These are phyloP conservation scores for Pseudogymnoascus sp. DNA, from an alignment of 2,329 filamentous ascomycete genomes.

Conservation along the genomic window DNA sequence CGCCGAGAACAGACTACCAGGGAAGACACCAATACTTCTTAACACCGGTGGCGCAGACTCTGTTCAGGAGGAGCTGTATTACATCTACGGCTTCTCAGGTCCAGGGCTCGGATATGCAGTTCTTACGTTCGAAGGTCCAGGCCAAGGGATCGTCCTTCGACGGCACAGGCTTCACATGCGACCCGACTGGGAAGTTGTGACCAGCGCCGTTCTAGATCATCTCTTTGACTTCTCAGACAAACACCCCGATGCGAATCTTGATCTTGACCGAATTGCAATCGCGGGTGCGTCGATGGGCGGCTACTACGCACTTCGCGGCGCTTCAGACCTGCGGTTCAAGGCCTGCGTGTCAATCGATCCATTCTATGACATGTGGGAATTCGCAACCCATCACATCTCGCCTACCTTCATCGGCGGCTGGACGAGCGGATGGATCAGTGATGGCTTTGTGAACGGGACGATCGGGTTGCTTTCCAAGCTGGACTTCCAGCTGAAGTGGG, in stretches of 20 bases:
- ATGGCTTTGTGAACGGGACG: slow-evolving; percentile 24
- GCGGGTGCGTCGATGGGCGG: slow-evolving; percentile 35
- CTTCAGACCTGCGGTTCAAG: slow-evolving; percentile 35
- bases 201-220: slow-evolving; percentile 21
- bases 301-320: slow-evolving; percentile 39
- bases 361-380: slow-evolving; percentile 31
- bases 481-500: slow-evolving; percentile 24
- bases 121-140: slow-evolving; percentile 34
- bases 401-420: slow-evolving; percentile 21
- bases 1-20: slow-evolving; percentile 15
- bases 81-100: slow-evolving; percentile 17
- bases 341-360: slow-evolving; percentile 36
- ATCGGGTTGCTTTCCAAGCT: slow-evolving; percentile 14
- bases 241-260: slow-evolving; percentile 19
- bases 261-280: slow-evolving; percentile 22
- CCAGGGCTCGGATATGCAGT: slow-evolving; percentile 29
- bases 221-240: slow-evolving; percentile 12
- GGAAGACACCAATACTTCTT: slow-evolving; percentile 22
- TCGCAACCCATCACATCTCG: slow-evolving; percentile 23
- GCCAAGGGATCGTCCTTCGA: slow-evolving; percentile 29
- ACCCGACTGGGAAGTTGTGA: slow-evolving; percentile 26
- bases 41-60: slow-evolving; percentile 26
- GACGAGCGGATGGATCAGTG: slow-evolving; percentile 25
- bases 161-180: slow-evolving; percentile 14
- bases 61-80: slow-evolving; percentile 30